Conservation (phyloP, 176 grass and related monocot genomes). For the Saccharum officinarum region DNA sequence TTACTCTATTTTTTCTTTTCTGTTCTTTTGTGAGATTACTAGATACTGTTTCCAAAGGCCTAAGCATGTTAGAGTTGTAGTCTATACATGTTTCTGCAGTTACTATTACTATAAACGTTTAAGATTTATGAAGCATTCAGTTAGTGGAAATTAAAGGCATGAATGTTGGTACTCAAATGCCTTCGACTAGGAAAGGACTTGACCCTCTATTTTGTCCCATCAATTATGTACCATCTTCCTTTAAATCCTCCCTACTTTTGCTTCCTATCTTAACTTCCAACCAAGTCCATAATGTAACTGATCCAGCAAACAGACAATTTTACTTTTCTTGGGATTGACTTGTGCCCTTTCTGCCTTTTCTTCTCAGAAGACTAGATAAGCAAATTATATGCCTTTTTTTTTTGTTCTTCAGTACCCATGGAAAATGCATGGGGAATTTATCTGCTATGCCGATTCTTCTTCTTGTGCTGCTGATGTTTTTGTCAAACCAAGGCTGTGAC, state of each 20-base stretch:
- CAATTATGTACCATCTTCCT: background rate
- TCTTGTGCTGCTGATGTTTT: constrained; percentile 5
- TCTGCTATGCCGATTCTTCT: background rate
- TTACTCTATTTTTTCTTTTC: background rate
- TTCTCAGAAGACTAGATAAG: background rate
- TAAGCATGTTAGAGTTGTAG: background rate
- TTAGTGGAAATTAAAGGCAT: background rate
- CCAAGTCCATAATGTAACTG: background rate
- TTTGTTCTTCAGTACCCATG: background rate
- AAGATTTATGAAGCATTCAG: background rate
- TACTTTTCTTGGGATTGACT: background rate
- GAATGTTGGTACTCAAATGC: background rate
- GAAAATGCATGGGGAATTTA: background rate
- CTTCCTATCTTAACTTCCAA: background rate
- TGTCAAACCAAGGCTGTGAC: background rate
- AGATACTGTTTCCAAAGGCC: background rate
- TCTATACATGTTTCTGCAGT: background rate
- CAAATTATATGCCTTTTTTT: background rate
- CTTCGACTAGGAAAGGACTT: background rate
- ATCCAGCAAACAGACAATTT: background rate
- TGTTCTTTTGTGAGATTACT: background rate
- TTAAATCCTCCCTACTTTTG: background rate
- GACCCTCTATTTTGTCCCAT: background rate
- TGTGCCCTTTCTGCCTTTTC: background rate
- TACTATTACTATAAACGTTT: background rate